A percentile compares a stretch with the other conserved stretches of the same genome.
phyloP scores from a whole-genome alignment of 768 basidiomycete species.

The Russula sp. region DNA sequence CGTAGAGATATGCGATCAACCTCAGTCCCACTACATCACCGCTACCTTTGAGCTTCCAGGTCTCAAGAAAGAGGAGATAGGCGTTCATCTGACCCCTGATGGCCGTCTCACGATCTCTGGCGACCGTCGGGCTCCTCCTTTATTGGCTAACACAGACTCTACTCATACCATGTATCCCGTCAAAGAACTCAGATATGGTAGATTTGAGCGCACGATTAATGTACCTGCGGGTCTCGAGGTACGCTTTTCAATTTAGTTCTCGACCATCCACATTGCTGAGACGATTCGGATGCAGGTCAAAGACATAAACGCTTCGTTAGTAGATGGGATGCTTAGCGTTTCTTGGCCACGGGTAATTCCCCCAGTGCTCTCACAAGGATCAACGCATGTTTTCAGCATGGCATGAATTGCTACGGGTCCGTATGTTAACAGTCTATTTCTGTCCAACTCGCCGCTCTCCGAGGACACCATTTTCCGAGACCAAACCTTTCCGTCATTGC shows the following conservation, averaged over 20 bases:
- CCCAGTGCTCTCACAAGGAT: not conserved
- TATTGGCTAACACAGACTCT: constrained; percentile 12
- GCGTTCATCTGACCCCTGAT: constrained; percentile 41
- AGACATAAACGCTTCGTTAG: constrained; percentile 22
- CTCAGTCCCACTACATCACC: constrained; percentile 38
- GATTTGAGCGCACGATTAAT: constrained; percentile 22
- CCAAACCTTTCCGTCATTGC: not conserved
- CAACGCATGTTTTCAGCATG: constrained; percentile 4
- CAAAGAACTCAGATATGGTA: constrained; percentile 23
- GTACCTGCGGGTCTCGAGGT: constrained; percentile 24
- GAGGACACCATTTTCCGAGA: not conserved
- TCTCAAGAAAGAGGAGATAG: constrained; percentile 42
- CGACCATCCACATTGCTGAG: not conserved
- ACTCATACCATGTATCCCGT: constrained; percentile 13
- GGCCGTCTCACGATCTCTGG: constrained; percentile 45
- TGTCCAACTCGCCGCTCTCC: not conserved
- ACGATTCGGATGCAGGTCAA: constrained; percentile 14
- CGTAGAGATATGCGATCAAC: constrained; percentile 44
- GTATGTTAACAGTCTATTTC: not conserved
- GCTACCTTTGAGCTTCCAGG: constrained; percentile 55
- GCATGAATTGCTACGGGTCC: not conserved
- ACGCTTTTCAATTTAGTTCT: not conserved
- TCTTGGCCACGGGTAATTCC: constrained; percentile 21
- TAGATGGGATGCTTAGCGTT: constrained; percentile 23
- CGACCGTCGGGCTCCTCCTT: constrained; percentile 31